Percentiles rank a stretch among this genome's conserved stretches.
Evolutionary conservation across 257 asterid species (phyloP).

Genomic region (Plectranthus barbatus): DNA sequence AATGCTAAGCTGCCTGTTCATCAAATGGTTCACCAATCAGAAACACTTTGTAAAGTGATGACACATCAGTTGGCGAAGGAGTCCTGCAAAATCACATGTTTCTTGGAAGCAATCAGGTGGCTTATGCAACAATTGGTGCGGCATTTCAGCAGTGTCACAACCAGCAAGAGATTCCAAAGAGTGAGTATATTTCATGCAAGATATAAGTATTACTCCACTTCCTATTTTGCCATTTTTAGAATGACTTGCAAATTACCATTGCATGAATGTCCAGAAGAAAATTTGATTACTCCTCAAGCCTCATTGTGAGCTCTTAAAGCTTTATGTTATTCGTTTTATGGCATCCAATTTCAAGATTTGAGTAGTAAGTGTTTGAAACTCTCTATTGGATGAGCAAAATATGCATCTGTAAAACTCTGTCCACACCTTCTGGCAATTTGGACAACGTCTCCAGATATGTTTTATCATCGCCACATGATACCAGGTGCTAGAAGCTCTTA

Average conservation of each 20-base stretch:
- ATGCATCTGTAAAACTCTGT: constrained; percentile 30
- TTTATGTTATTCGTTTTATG: neutral
- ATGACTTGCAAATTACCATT: neutral
- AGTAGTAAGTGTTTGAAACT: neutral
- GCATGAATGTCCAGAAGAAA: neutral
- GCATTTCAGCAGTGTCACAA: constrained; percentile 20
- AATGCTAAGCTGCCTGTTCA: constrained; percentile 6
- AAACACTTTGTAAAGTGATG: neutral
- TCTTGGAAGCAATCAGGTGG: constrained; percentile 13
- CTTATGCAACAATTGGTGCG: constrained; percentile 7
- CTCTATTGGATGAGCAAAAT: neutral
- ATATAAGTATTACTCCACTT: neutral
- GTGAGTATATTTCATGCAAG: neutral
- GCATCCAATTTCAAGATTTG: neutral
- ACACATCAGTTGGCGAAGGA: constrained; percentile 10
- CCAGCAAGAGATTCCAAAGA: constrained; percentile 9
- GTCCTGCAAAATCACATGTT: constrained; percentile 18
- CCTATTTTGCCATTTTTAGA: neutral
- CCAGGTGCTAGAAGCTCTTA: neutral
- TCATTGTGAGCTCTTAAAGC: neutral
- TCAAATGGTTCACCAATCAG: constrained; percentile 13
- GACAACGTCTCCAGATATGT: constrained; percentile 87
- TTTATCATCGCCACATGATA: neutral
- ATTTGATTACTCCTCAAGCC: neutral
- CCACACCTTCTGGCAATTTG: constrained; percentile 92